A percentile compares a stretch with the other conserved stretches of the same genome.
Evolutionary conservation across 1,284 basidiomycete species (phyloP).

Genomic region (Pseudozyma sp.): DNA sequence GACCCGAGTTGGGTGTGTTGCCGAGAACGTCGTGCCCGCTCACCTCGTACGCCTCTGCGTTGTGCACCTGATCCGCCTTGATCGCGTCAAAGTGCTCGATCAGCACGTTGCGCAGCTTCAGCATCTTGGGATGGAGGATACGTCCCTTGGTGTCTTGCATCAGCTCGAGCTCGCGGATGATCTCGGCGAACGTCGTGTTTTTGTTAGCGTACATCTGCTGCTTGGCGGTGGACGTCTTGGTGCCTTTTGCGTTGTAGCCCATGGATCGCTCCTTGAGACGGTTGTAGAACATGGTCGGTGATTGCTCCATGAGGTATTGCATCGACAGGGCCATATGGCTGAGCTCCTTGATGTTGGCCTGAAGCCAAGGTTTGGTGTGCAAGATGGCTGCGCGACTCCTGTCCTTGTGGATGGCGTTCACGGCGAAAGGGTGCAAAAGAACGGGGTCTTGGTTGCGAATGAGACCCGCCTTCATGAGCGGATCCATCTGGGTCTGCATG

Average conservation of each 20-base stretch:
- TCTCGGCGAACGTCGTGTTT: conserved; percentile 75
- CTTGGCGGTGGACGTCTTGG: conserved; percentile 66
- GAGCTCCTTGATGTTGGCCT: conserved; percentile 45
- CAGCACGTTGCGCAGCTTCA: conserved; percentile 73
- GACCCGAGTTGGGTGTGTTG: conserved; percentile 48
- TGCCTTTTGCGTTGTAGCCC: conserved; percentile 59
- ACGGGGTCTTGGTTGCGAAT: conserved; percentile 53
- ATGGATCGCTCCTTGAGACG: conserved; percentile 69
- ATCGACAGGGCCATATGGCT: conserved; percentile 58
- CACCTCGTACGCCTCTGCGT: conserved; percentile 74
- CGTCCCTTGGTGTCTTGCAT: conserved; percentile 71
- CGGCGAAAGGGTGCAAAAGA: conserved; percentile 57
- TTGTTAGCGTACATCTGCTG: conserved; percentile 70
- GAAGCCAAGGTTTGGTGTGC: conserved; percentile 34
- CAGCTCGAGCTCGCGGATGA: conserved; percentile 77
- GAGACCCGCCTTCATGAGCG: conserved; percentile 53
- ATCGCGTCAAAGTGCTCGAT: conserved; percentile 55
- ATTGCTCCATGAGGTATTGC: conserved; percentile 77
- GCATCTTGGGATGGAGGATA: conserved; percentile 90
- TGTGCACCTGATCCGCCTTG: conserved; percentile 72
- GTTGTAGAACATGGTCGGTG: conserved; percentile 70
- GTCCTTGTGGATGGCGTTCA: conserved; percentile 43
- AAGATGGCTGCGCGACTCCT: conserved; percentile 28
- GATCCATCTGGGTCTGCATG: conserved; percentile 63
- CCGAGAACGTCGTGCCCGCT: conserved; percentile 61